Conservation (phyloP, 2,329 filamentous ascomycete genomes). For the Clarireedia paspali region DNA sequence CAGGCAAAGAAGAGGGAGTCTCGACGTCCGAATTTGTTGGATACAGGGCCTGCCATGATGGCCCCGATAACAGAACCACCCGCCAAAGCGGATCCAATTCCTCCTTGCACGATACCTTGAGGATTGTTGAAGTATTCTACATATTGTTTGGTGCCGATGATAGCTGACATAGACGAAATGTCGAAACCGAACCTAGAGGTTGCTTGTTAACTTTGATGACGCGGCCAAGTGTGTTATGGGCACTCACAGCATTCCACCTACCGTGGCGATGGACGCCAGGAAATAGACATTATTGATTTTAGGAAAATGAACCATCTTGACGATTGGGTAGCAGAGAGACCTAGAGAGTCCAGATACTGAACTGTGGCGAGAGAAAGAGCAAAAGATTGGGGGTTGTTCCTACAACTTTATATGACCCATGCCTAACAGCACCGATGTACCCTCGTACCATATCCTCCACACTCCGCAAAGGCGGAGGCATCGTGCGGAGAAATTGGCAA, state of each 20-base stretch:
- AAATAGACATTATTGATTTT: conserved; percentile 20
- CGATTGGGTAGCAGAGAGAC: conserved; percentile 6
- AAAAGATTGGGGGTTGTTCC: background rate
- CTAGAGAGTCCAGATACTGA: background rate
- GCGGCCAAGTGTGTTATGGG: too few relatives aligned
- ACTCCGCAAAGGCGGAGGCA: background rate
- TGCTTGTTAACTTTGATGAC: background rate
- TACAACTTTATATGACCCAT: background rate
- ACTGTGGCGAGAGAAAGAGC: background rate
- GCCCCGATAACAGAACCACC: conserved; percentile 61
- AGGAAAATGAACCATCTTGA: conserved; percentile 9
- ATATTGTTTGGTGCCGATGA: conserved; percentile 43
- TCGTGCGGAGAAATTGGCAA: background rate
- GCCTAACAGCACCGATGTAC: too few relatives aligned
- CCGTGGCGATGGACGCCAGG: conserved; percentile 15
- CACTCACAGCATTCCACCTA: conserved; percentile 16
- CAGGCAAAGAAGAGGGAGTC: conserved; percentile 31
- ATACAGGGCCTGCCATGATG: conserved; percentile 47
- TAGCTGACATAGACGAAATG: conserved; percentile 49
- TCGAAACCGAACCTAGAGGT: conserved; percentile 35
- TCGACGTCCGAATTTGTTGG: conserved; percentile 47
- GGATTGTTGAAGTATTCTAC: conserved; percentile 39
- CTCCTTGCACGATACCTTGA: conserved; percentile 30
- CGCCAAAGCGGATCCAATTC: conserved; percentile 53
- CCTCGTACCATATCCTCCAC: background rate